Conservation (phyloP, 495 filamentous ascomycete genomes). For the Podospora conica region DNA sequence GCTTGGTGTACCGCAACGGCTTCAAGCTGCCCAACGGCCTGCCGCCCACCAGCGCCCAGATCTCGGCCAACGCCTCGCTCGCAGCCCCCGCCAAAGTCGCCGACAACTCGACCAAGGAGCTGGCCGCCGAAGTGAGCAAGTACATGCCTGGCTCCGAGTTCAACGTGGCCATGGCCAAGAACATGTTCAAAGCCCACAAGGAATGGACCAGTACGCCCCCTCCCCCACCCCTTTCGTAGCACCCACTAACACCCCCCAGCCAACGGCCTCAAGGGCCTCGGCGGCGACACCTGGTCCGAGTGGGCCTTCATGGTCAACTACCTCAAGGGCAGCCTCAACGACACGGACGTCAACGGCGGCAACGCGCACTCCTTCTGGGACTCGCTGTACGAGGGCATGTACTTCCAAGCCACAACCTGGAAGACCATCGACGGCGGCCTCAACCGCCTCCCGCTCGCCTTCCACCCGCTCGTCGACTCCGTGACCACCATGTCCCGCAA, state of each 20-base stretch:
- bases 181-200: constrained; percentile 61
- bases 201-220: constrained; percentile 33
- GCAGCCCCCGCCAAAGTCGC: constrained; percentile 31
- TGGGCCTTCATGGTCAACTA: constrained; percentile 55
- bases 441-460: constrained; percentile 53
- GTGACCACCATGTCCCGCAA: constrained; percentile 49
- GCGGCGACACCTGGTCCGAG: constrained; percentile 52
- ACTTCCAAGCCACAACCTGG: constrained; percentile 56
- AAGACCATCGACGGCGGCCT: constrained; percentile 59
- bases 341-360: constrained; percentile 44
- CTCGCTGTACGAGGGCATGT: constrained; percentile 44
- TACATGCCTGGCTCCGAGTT: constrained; percentile 25
- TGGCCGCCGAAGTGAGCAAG: constrained; percentile 28
- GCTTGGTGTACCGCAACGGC: constrained; percentile 45
- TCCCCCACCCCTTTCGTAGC: background rate
- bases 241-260: background rate
- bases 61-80: constrained; percentile 37
- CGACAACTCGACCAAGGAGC: constrained; percentile 30
- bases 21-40: constrained; percentile 41
- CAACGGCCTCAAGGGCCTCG: constrained; percentile 32
- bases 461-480: constrained; percentile 52
- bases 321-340: constrained; percentile 48
- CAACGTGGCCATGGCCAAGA: constrained; percentile 44
- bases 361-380: constrained; percentile 30
- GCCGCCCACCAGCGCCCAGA: constrained; percentile 38